Evolutionary conservation across 2,329 filamentous ascomycete genomes (phyloP).

Genomic region (Pestalotiopsis sp.): DNA sequence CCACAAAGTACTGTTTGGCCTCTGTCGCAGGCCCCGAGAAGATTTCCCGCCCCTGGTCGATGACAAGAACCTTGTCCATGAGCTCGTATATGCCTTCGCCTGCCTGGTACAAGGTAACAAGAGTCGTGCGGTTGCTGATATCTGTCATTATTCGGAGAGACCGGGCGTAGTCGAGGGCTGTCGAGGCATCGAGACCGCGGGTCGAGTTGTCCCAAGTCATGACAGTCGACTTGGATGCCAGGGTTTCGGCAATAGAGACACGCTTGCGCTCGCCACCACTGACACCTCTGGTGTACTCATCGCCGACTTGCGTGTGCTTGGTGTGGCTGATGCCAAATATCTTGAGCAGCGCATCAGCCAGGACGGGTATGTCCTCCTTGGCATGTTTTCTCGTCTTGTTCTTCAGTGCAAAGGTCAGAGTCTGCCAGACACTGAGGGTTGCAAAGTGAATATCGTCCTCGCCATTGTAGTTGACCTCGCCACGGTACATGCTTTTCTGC

Average conservation of each 20-base stretch:
- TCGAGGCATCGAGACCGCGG: slow-evolving; percentile 73
- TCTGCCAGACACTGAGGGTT: slow-evolving; percentile 76
- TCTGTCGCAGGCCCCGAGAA: slow-evolving; percentile 63
- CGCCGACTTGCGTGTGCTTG: slow-evolving; percentile 74
- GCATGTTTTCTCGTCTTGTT: slow-evolving; percentile 75
- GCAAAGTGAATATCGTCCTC: slow-evolving; percentile 80
- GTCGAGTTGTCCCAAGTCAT: slow-evolving; percentile 79
- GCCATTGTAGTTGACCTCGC: slow-evolving; percentile 78
- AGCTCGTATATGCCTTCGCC: slow-evolving; percentile 10
- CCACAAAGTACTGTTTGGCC: slow-evolving; percentile 64
- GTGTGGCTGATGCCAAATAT: slow-evolving; percentile 83
- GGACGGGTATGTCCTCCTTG: slow-evolving; percentile 64
- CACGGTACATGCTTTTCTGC: slow-evolving; percentile 69
- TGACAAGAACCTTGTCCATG: slow-evolving; percentile 46
- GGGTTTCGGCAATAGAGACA: slow-evolving; percentile 76
- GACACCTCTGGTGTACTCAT: slow-evolving; percentile 71
- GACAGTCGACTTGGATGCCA: slow-evolving; percentile 73
- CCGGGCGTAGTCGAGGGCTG: slow-evolving; percentile 75
- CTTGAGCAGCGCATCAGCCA: slow-evolving; percentile 70
- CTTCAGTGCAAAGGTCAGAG: slow-evolving; percentile 72
- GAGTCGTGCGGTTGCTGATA: slow-evolving; percentile 14
- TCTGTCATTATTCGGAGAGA: slow-evolving; percentile 47
- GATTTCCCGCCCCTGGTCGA: slow-evolving; percentile 69
- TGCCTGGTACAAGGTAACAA: slow-evolving; percentile 15
- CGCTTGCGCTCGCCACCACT: slow-evolving; percentile 82